Evolutionary conservation across 768 basidiomycete genomes (phyloP), one percentile per base, ranked within the genome.

Genomic region (Flagelloscypha sp.): DNA sequence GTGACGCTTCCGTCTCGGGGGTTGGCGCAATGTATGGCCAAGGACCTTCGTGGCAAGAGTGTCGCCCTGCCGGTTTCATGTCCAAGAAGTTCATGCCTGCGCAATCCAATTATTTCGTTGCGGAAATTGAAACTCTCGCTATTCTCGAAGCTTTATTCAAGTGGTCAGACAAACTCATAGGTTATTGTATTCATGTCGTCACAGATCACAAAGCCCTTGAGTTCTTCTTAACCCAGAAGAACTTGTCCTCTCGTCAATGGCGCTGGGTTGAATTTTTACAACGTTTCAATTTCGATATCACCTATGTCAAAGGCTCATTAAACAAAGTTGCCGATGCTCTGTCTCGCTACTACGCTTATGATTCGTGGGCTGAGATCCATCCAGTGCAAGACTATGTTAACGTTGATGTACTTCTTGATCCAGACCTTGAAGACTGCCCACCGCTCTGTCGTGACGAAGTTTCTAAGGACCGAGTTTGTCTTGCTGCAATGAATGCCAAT

Each of bases 121-220:
- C 44, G 5, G 47, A 51, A 27, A 29, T 49, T 2, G 35, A 48
- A 21, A 38, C 27, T 15, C 33, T 45, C 4, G 41, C 41, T 2
- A 33, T 42, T 4, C 19, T 48, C 11, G 35, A 48, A 16, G 38
- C 33, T 0, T 22, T 55, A 7, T 9, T 52, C 9, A 49, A 50
- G 18, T 53, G 46, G 48, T 44, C 49, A 35, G 45, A 54, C 16
- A 48, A 51, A 18, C 37, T 51, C 0, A 25, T 55, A 0, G 43
- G 49, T 4, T 33, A 25, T 10, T 17, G 30, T 6, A 36, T 56
- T 35, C 49, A 38, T 25, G 11, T 24, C 21, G 8, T 47, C 6
- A 35, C 39, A 10, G 42, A 40, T 9, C 40, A 41, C 30, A 29
- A 41, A 19, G 40, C 22, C 10, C 22, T 41, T 2, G 33, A 25